Base-by-base conservation (phyloP, 2,329 filamentous ascomycete species). In the Thelonectria discophora region DNA sequence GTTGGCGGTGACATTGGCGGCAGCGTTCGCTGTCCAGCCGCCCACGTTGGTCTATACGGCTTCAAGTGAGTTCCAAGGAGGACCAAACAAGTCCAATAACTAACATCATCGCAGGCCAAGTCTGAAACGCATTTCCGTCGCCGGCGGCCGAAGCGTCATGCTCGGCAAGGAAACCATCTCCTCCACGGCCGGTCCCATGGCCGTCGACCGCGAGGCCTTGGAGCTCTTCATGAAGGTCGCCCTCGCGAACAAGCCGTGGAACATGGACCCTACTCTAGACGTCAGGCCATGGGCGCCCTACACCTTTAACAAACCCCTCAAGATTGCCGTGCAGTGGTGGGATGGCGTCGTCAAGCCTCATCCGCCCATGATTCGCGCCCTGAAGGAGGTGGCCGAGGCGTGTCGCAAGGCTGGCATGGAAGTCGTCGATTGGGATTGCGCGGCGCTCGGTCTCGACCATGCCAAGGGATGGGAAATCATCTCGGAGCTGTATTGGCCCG, bases 291-390 rank as follows among this genome's bases (percentile, higher is more conserved):
- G 52, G 76, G 80, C 58, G 37, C 77, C 55, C 64, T 73, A 74
- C 54, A 73, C 55, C 1, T 75, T 76, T 18, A 66, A 57, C 8
- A 67, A 66, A 59, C 86, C 83, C 63, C 74, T 90, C 6, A 87
- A 84, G 67, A 78, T 91, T n/a, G 89, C 82, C 0, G 80, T 88
- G 1, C 75, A 88, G 47, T 82, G 83, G 79, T 80, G 86, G 73
- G 87, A 90, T 60, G 84, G 82, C 0, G 79, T 89, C 11, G 84
- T 89, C 0, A 81, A 79, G 65, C 86, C 86, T 1, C 86, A 88
- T 60, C 87, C 87, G 0, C 87, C 87, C 0, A 80, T 89, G 39
- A 76, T 76, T 1, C 76, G 88, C 42, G 88, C 87, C 1, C 69
- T 91, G 40, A 77, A 79, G 54, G 81, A 86, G 53, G 80, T 86